phyloP scores from a whole-genome alignment of 2,329 filamentous ascomycete genomes.

The Parastagonospora avenae region DNA sequence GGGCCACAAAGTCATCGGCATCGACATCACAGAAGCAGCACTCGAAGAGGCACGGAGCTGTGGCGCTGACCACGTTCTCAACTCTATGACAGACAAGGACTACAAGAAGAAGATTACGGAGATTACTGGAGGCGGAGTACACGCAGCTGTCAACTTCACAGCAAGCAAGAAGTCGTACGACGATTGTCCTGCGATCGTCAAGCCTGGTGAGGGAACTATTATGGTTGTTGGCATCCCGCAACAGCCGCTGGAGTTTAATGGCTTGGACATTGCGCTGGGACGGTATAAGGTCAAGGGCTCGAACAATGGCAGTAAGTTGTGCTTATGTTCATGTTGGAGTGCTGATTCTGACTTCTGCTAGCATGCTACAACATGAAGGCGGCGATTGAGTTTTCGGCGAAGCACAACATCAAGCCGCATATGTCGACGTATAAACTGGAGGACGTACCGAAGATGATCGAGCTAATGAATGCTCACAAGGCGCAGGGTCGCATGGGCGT shows the following conservation, averaged over 20 bases:
- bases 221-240: constrained; percentile 44
- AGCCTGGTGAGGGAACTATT: constrained; percentile 33
- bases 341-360: constrained; percentile 43
- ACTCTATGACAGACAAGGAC: constrained; percentile 33
- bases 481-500: constrained; percentile 40
- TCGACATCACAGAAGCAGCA: constrained; percentile 36
- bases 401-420: constrained; percentile 40
- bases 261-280: constrained; percentile 37
- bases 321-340: background rate
- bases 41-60: constrained; percentile 38
- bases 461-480: constrained; percentile 40
- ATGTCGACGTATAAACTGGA: constrained; percentile 35
- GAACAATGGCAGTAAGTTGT: constrained; percentile 42
- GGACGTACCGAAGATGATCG: constrained; percentile 43
- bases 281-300: constrained; percentile 34
- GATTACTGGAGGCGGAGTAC: constrained; percentile 35
- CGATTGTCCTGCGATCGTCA: constrained; percentile 38
- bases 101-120: constrained; percentile 37
- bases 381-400: constrained; percentile 41
- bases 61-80: constrained; percentile 40
- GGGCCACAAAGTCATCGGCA: constrained; percentile 38
- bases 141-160: constrained; percentile 40
- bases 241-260: constrained; percentile 38
- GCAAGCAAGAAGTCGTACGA: constrained; percentile 41
- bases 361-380: constrained; percentile 43